A percentile compares a stretch with the other conserved stretches of the same genome.
These are phyloP conservation scores for Saksenaea vasiformis DNA, from an alignment of 371 early-diverging fungal genomes.

Conservation along the genomic window DNA sequence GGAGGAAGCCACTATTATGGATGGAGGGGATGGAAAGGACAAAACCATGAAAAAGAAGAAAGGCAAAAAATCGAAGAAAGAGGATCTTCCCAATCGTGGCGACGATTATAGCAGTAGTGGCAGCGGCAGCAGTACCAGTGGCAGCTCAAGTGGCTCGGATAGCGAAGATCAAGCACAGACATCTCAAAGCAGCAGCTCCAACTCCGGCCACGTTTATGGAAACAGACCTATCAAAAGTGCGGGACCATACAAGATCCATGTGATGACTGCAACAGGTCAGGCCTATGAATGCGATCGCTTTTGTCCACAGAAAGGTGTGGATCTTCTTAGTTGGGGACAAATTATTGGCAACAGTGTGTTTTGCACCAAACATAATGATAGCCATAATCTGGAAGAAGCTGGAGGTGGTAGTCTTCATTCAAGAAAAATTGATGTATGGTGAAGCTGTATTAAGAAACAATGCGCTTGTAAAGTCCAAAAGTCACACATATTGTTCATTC, in stretches of 20 bases:
- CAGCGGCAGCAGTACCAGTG: conserved; percentile 21
- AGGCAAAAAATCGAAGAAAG: not conserved
- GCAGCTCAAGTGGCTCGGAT: conserved; percentile 24
- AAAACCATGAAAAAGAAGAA: not conserved
- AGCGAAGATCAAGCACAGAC: conserved; percentile 9
- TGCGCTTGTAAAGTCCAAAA: too few species aligned
- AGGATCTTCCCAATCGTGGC: not conserved
- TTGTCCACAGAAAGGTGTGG: conserved; percentile 51
- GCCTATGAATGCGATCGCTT: conserved; percentile 54
- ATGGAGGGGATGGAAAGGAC: not conserved
- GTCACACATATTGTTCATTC: too few species aligned
- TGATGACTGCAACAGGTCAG: conserved; percentile 39
- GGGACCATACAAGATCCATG: conserved; percentile 35
- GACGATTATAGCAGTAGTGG: conserved; percentile 5
- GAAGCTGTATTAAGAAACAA: not conserved
- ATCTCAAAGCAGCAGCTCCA: not conserved
- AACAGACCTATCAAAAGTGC: conserved; percentile 8
- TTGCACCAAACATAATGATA: conserved; percentile 47
- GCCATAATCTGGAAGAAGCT: conserved; percentile 1
- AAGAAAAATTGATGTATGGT: not conserved
- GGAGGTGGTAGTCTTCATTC: conserved; percentile 4
- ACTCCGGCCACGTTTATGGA: not conserved
- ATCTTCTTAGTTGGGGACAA: conserved; percentile 46
- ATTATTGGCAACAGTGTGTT: conserved; percentile 43
- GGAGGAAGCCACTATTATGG: conserved; percentile 11